These are phyloP conservation scores for Curvularia lunata DNA, from an alignment of 2,329 filamentous ascomycete genomes.

Conservation along the genomic window DNA sequence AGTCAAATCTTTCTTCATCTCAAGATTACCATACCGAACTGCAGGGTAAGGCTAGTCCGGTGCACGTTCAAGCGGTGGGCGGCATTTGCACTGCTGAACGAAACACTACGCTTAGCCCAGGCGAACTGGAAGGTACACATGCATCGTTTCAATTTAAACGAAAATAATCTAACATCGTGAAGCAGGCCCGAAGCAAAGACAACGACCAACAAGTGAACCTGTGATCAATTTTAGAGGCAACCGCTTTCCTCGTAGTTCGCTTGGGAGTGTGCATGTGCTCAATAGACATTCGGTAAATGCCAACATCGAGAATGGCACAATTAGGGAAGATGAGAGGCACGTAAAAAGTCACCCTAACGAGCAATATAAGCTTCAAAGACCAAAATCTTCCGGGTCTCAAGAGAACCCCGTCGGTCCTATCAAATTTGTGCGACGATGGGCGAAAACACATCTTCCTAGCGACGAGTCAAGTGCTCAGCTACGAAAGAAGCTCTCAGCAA, in stretches of 20 bases:
- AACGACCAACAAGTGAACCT: not conserved
- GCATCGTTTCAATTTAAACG: not conserved
- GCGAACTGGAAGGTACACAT: not conserved
- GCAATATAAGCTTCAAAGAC: not conserved
- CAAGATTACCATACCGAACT: not conserved
- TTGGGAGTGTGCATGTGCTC: not conserved
- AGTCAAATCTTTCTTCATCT: not conserved
- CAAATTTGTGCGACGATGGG: not conserved
- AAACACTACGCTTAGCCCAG: not conserved
- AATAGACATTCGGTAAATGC: not conserved
- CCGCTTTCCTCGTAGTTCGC: not conserved
- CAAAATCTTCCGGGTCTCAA: not conserved
- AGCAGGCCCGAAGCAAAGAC: not conserved
- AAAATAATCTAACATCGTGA: not conserved
- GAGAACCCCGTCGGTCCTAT: not conserved
- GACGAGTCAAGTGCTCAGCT: not conserved
- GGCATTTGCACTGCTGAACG: not conserved
- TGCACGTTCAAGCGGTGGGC: not conserved
- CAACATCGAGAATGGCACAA: not conserved
- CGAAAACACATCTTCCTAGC: not conserved
- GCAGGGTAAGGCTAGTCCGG: not conserved
- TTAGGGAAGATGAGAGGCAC: not conserved
- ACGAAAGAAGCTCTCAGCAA: not conserved
- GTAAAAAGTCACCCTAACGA: not conserved
- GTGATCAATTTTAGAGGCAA: no score